phyloP scores from a whole-genome alignment of 2,329 filamentous ascomycete species.

The Fusarium napiforme region DNA sequence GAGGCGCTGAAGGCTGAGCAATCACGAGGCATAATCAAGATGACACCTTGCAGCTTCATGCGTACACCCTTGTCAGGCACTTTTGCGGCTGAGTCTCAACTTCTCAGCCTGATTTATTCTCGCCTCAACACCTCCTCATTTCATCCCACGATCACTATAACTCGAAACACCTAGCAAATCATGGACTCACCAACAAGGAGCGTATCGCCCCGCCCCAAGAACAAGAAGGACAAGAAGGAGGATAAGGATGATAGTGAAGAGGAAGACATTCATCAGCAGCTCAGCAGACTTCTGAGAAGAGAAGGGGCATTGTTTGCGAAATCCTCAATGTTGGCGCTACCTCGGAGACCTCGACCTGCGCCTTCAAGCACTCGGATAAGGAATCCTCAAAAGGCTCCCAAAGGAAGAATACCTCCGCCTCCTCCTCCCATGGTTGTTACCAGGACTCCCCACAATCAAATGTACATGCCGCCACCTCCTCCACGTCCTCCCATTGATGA shows the following conservation, averaged over 20 bases:
- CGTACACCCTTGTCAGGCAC: not conserved
- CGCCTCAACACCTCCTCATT: not conserved
- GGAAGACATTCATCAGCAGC: not conserved
- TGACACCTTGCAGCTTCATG: not conserved
- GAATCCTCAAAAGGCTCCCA: not conserved
- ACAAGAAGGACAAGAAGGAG: not conserved
- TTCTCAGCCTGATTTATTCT: not conserved
- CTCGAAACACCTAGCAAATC: too few relatives aligned
- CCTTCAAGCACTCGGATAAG: not conserved
- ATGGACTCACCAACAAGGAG: slow-evolving; percentile 2
- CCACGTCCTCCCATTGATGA: not conserved
- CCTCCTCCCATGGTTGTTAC: not conserved
- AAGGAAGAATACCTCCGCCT: not conserved
- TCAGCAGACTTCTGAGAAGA: not conserved
- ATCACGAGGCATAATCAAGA: not conserved
- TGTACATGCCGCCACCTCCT: not conserved
- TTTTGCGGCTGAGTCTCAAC: not conserved
- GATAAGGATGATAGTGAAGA: not conserved
- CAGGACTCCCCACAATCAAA: not conserved
- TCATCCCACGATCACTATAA: too few relatives aligned
- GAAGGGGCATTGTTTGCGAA: not conserved
- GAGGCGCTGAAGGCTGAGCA: not conserved
- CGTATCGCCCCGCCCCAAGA: not conserved
- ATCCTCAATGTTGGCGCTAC: not conserved
- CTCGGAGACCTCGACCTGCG: not conserved